A percentile compares a stretch with the other conserved stretches of the same genome.
Conservation (phyloP, 1,284 basidiomycete species). For the Dichomitus squalens region DNA sequence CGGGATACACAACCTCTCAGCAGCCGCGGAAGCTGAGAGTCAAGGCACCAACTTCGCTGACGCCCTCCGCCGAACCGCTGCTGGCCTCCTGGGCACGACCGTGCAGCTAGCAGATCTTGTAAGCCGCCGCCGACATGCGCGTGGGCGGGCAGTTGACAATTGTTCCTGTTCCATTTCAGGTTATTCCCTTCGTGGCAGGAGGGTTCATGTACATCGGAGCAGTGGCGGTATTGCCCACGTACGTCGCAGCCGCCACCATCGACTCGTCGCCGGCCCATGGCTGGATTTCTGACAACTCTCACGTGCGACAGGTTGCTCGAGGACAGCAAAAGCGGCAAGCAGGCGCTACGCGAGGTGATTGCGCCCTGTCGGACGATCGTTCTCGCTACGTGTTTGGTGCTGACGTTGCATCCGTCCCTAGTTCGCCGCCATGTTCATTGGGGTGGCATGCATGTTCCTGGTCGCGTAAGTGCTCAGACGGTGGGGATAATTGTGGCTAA, state of each 20-base stretch:
- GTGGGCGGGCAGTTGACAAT: not conserved
- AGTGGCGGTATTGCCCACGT: conserved; percentile 88
- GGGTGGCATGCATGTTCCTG: conserved; percentile 85
- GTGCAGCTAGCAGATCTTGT: conserved; percentile 78
- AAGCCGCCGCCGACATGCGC: conserved; percentile 30
- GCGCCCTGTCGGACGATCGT: not conserved
- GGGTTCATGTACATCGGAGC: conserved; percentile 93
- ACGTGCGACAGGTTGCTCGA: conserved; percentile 63
- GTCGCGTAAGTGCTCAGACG: conserved; percentile 69
- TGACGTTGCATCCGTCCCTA: conserved; percentile 34
- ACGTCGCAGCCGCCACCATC: conserved; percentile 36
- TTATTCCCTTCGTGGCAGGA: conserved; percentile 90
- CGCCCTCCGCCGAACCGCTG: conserved; percentile 69
- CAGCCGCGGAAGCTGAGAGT: conserved; percentile 45
- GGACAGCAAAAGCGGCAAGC: conserved; percentile 83
- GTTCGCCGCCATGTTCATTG: conserved; percentile 89
- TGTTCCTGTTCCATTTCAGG: conserved; percentile 41
- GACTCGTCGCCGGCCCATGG: not conserved
- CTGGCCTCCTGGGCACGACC: conserved; percentile 81
- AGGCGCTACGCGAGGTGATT: conserved; percentile 83
- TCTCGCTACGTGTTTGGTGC: conserved; percentile 1
- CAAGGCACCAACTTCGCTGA: conserved; percentile 62
- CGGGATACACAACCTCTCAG: conserved; percentile 73
- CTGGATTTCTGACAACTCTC: too few relatives aligned
- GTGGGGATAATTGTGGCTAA: not conserved